These are phyloP conservation scores for Leccinellum rugosiceps DNA, from an alignment of 768 basidiomycete genomes.

Conservation along the genomic window DNA sequence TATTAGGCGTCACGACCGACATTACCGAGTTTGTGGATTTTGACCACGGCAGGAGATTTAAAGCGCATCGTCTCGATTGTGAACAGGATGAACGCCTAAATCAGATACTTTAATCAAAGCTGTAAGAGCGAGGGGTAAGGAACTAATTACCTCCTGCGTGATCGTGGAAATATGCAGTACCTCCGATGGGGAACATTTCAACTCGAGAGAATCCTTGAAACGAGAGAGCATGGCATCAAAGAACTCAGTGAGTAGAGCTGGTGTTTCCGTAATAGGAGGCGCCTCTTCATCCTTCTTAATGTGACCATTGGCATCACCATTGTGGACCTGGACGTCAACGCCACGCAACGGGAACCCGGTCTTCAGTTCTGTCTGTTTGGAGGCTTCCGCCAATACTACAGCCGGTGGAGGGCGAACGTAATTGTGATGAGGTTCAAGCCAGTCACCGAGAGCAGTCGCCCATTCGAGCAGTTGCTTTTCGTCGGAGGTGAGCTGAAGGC, in stretches of 20 bases:
- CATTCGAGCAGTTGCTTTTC: slow-evolving; percentile 59
- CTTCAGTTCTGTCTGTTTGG: slow-evolving; percentile 68
- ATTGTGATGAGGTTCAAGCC: slow-evolving; percentile 77
- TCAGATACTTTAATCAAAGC: slow-evolving; percentile 1
- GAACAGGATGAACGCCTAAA: slow-evolving; percentile 70
- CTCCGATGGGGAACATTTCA: slow-evolving; percentile 44
- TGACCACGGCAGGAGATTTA: slow-evolving; percentile 64
- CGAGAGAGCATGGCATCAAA: slow-evolving; percentile 61
- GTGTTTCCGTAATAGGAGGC: slow-evolving; percentile 60
- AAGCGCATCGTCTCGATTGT: slow-evolving; percentile 69
- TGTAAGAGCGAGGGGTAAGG: neutral
- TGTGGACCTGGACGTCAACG: slow-evolving; percentile 41
- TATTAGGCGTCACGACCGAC: slow-evolving; percentile 39
- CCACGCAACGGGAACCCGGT: slow-evolving; percentile 67
- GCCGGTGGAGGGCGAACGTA: slow-evolving; percentile 67
- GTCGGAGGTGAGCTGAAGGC: slow-evolving; percentile 58
- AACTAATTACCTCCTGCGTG: slow-evolving; percentile 60
- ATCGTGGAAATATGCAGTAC: slow-evolving; percentile 71
- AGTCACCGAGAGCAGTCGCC: slow-evolving; percentile 59
- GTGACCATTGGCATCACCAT: slow-evolving; percentile 38
- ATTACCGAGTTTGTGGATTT: slow-evolving; percentile 68
- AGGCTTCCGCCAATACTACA: slow-evolving; percentile 70
- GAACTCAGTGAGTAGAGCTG: slow-evolving; percentile 49
- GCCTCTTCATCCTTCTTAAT: slow-evolving; percentile 71
- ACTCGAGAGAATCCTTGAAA: slow-evolving; percentile 43